Conservation (phyloP, 148 eudicot species). For the Amaranthus cruentus region DNA sequence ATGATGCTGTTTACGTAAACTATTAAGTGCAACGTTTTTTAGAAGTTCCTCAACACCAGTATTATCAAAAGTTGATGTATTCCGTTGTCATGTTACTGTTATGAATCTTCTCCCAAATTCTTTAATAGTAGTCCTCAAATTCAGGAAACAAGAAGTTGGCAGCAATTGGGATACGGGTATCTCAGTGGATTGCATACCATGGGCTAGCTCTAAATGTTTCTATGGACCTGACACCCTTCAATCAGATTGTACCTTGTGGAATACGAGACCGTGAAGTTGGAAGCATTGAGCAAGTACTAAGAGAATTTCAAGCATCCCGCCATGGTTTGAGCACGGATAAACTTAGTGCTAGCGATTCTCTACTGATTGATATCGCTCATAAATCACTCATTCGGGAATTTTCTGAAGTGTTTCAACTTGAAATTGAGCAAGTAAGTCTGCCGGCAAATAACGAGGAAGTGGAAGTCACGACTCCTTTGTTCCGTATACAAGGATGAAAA, state of each 20-base stretch:
- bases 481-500: not conserved
- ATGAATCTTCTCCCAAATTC: not conserved
- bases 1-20: not conserved
- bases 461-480: not conserved
- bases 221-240: constrained; percentile 64
- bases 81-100: not conserved
- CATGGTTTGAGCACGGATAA: constrained; percentile 13
- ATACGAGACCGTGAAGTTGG: constrained; percentile 72
- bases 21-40: no score
- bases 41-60: not conserved
- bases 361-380: constrained; percentile 44
- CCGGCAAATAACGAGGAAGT: constrained; percentile 14
- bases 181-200: constrained; percentile 83
- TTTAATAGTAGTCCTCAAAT: not conserved
- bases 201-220: constrained; percentile 91
- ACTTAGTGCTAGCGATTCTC: constrained; percentile 29
- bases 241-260: constrained; percentile 84
- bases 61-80: not conserved
- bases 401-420: constrained; percentile 67
- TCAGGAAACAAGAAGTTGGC: constrained; percentile 75
- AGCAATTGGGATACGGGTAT: constrained; percentile 78
- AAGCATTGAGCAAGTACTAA: constrained; percentile 59
- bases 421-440: constrained; percentile 33
- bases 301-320: constrained; percentile 22
- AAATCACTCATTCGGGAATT: constrained; percentile 56